phyloP scores from a whole-genome alignment of 148 eudicot species.

The Rhododendron williamsianum region DNA sequence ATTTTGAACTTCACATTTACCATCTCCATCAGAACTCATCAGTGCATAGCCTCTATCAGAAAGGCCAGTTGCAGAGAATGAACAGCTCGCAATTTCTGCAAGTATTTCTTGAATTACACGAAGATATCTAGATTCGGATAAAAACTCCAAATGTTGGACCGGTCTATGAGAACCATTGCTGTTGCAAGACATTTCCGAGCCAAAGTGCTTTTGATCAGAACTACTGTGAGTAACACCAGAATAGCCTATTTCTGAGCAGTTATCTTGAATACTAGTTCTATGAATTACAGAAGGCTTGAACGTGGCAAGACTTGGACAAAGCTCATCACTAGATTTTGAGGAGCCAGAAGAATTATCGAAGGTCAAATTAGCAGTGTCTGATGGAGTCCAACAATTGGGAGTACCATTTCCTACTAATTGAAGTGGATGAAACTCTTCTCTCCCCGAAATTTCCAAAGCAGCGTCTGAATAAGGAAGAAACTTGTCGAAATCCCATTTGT shows the following conservation, averaged over 20 bases:
- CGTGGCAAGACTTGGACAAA: constrained; percentile 58
- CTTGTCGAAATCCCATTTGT: constrained; percentile 38
- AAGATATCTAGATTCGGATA: constrained; percentile 52
- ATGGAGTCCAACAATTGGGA: constrained; percentile 35
- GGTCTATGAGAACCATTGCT: constrained; percentile 32
- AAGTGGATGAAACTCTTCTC: constrained; percentile 28
- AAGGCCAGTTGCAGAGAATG: constrained; percentile 17
- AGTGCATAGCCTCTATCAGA: constrained; percentile 20
- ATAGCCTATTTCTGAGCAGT: constrained; percentile 38
- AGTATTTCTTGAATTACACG: constrained; percentile 66
- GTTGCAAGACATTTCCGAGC: constrained; percentile 31
- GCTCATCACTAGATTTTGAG: constrained; percentile 37
- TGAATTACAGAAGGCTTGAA: constrained; percentile 33
- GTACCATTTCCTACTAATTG: constrained; percentile 19
- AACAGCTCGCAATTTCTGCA: constrained; percentile 52
- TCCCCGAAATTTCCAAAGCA: constrained; percentile 20
- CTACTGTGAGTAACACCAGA: constrained; percentile 25
- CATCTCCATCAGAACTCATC: constrained; percentile 27
- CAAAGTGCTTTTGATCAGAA: constrained; percentile 29
- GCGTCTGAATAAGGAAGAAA: constrained; percentile 29
- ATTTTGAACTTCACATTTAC: constrained; percentile 17
- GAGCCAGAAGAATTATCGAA: constrained; percentile 34
- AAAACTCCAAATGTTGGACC: constrained; percentile 30
- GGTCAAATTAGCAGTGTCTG: constrained; percentile 21
- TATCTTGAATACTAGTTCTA: constrained; percentile 28